Evolutionary conservation across 2,329 filamentous ascomycete genomes (phyloP).

Genomic region (Penicillium sclerotiorum): DNA sequence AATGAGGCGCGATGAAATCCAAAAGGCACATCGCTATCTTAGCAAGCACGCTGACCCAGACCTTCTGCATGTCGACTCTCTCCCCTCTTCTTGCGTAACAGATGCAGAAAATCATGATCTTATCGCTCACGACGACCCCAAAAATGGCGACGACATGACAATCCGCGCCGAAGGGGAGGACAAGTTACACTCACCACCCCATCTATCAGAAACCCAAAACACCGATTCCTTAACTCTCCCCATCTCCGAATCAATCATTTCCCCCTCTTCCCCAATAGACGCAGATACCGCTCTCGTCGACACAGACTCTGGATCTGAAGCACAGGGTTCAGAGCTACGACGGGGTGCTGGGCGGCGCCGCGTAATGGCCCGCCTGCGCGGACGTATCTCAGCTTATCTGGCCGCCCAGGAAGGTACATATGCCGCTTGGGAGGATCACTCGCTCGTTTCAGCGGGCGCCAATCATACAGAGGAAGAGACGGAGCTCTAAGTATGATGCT

Average conservation of each 20-base stretch:
- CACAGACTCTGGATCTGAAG: neutral
- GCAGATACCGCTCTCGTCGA: neutral
- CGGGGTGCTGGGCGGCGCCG: conserved; percentile 4
- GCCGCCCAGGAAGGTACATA: conserved; percentile 46
- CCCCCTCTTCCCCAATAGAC: conserved; percentile 7
- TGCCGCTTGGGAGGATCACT: conserved; percentile 45
- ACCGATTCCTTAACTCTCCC: conserved; percentile 25
- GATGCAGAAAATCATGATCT: conserved; percentile 10
- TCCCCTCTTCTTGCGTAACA: conserved; percentile 32
- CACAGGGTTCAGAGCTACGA: neutral
- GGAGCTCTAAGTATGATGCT: conserved; percentile 39
- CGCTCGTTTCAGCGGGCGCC: conserved; percentile 47
- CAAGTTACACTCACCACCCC: conserved; percentile 10
- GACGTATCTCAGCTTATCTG: conserved; percentile 40
- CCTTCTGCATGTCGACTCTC: conserved; percentile 27
- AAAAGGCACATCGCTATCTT: conserved; percentile 30
- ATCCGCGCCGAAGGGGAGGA: no score
- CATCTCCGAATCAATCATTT: conserved; percentile 20
- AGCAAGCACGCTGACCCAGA: conserved; percentile 20
- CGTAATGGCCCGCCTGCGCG: conserved; percentile 20
- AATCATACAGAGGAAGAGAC: conserved; percentile 47
- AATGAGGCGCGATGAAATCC: conserved; percentile 26
- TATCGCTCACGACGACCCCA: conserved; percentile 1
- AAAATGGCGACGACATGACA: neutral
- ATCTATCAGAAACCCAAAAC: conserved; percentile 18